Conservation (phyloP, 768 basidiomycete species). For the Lactarius sp. region DNA sequence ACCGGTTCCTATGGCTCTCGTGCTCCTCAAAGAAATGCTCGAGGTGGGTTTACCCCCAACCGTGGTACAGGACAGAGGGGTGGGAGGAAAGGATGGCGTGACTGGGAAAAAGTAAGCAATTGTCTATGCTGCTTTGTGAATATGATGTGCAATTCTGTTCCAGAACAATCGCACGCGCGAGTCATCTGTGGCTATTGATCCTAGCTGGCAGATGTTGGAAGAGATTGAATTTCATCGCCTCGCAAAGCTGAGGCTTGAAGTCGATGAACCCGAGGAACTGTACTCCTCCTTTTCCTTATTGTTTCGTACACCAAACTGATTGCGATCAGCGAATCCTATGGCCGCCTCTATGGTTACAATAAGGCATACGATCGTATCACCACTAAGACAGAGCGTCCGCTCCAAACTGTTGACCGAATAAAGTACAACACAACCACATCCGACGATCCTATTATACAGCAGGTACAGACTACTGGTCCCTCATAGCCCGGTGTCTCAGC, state of each 20-base stretch:
- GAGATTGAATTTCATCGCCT: conserved; percentile 96
- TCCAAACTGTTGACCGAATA: conserved; percentile 90
- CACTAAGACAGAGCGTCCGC: conserved; percentile 85
- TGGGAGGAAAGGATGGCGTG: conserved; percentile 77
- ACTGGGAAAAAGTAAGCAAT: conserved; percentile 82
- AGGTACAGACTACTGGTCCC: conserved; percentile 42
- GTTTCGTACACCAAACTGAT: conserved; percentile 3
- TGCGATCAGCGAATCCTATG: conserved; percentile 66
- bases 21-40: conserved; percentile 41
- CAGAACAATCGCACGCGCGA: conserved; percentile 82
- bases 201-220: conserved; percentile 92
- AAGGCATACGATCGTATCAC: conserved; percentile 93
- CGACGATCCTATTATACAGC: conserved; percentile 94
- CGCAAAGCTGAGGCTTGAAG: conserved; percentile 86
- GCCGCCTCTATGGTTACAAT: conserved; percentile 88
- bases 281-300: conserved; percentile 32
- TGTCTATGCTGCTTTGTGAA: background rate
- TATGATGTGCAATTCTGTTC: conserved; percentile 8
- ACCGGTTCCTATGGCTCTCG: conserved; percentile 39
- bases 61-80: conserved; percentile 49
- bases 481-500: conserved; percentile 10
- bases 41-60: conserved; percentile 36
- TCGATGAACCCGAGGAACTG: conserved; percentile 89
- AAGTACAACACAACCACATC: conserved; percentile 98
- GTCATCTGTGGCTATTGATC: conserved; percentile 87